Evolutionary conservation across 306 rosid species (phyloP).

Genomic region (Quercus berberidifolia): DNA sequence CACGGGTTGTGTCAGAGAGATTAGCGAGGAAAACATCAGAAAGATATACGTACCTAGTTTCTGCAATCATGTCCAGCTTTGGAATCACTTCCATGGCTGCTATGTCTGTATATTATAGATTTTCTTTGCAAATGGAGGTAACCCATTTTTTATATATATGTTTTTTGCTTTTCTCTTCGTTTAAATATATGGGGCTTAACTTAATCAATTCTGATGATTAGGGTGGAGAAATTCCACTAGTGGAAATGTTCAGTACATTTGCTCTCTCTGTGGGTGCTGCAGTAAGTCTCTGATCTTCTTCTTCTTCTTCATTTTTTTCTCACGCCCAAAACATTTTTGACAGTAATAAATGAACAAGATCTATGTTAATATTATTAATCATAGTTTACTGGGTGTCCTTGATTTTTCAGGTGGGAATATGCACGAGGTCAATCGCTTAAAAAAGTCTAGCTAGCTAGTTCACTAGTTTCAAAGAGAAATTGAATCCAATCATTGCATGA

Average conservation of each 20-base stretch:
- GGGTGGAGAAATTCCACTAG: conserved; percentile 77
- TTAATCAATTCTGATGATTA: conserved; percentile 20
- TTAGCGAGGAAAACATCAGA: conserved; percentile 66
- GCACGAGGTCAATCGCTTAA: conserved; percentile 42
- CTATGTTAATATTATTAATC: not conserved
- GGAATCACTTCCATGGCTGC: conserved; percentile 87
- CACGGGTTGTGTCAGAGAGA: conserved; percentile 46
- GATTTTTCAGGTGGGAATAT: conserved; percentile 53
- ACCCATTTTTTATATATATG: too few relatives aligned
- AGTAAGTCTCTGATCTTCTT: conserved; percentile 26
- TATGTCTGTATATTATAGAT: conserved; percentile 70
- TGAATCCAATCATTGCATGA: too few relatives aligned
- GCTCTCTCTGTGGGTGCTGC: conserved; percentile 93
- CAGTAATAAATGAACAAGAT: not conserved
- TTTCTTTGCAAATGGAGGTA: conserved; percentile 80
- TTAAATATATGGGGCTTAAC: too few relatives aligned
- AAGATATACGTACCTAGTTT: conserved; percentile 67
- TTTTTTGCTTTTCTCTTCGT: too few relatives aligned
- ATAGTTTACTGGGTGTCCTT: not conserved
- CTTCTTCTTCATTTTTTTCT: not conserved
- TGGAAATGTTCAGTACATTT: conserved; percentile 93
- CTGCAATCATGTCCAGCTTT: conserved; percentile 81
- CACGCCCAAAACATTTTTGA: not conserved
- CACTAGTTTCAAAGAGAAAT: not conserved
- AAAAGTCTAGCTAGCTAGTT: not conserved